phyloP scores from a whole-genome alignment of 2,329 filamentous ascomycete genomes.

The Fusarium devonianum region DNA sequence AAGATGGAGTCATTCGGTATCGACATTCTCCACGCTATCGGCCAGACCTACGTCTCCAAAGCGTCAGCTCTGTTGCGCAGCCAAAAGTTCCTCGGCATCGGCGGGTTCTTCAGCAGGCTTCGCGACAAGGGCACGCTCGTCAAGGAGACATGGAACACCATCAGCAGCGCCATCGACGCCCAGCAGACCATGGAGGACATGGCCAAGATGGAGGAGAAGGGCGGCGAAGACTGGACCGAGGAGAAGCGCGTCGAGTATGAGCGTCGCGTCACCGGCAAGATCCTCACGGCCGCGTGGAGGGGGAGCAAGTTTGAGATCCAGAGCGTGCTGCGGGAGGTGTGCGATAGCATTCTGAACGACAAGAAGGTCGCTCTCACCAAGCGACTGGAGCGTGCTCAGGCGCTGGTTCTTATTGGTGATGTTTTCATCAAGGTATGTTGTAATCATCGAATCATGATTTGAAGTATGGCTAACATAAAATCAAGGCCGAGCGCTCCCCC shows the following conservation, averaged over 20 bases:
- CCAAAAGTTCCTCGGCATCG: constrained; percentile 96
- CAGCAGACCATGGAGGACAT: constrained; percentile 99
- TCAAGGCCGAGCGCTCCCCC: constrained; percentile 82
- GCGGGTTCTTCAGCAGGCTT: constrained; percentile 90
- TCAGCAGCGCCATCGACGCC: constrained; percentile 93
- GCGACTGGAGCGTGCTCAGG: constrained; percentile 88
- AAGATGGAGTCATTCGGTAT: constrained; percentile 99
- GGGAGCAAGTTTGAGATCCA: constrained; percentile 99
- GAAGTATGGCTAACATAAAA: constrained; percentile 10
- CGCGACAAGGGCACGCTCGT: constrained; percentile 97
- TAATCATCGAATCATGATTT: not conserved
- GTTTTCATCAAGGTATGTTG: constrained; percentile 81
- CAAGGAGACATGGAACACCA: constrained; percentile 99
- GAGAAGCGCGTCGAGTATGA: constrained; percentile 97
- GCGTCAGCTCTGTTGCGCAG: constrained; percentile 87
- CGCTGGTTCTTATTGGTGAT: constrained; percentile 85
- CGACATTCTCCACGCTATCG: constrained; percentile 95
- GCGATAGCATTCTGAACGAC: constrained; percentile 83
- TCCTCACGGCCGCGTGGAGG: constrained; percentile 93
- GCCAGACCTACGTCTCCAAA: constrained; percentile 88
- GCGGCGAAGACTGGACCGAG: constrained; percentile 97
- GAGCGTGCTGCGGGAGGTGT: constrained; percentile 92
- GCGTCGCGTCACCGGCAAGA: constrained; percentile 95
- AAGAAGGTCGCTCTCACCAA: constrained; percentile 83
- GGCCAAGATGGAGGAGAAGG: constrained; percentile 92